Evolutionary conservation across 2,329 filamentous ascomycete genomes (phyloP).

Genomic region (Aspergillus pseudonomiae): DNA sequence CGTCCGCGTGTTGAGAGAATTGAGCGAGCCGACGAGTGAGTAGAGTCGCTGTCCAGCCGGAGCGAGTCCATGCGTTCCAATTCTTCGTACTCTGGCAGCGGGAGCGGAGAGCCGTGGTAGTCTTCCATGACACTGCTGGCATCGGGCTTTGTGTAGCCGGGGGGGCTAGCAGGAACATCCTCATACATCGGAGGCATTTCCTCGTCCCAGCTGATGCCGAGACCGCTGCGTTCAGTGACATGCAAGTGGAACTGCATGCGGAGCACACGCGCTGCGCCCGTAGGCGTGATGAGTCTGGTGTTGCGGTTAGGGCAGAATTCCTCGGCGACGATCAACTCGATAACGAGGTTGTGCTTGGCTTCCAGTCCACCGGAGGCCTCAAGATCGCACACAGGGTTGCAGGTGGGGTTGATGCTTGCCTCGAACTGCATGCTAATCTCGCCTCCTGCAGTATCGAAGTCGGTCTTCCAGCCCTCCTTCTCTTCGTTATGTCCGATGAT

Average conservation of each 20-base stretch:
- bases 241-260: constrained; percentile 86
- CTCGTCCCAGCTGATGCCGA: constrained; percentile 96
- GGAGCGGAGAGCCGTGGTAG: constrained; percentile 48
- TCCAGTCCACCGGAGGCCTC: constrained; percentile 74
- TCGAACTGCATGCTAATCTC: constrained; percentile 82
- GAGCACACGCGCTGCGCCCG: constrained; percentile 85
- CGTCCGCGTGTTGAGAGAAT: constrained; percentile 24
- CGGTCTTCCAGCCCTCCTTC: constrained; percentile 87
- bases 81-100: constrained; percentile 48
- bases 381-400: constrained; percentile 75
- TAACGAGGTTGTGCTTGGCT: constrained; percentile 80
- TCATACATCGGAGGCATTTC: constrained; percentile 93
- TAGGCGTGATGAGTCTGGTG: constrained; percentile 76
- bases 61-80: constrained; percentile 49
- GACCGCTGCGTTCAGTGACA: constrained; percentile 79
- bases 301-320: constrained; percentile 75
- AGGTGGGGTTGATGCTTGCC: constrained; percentile 61
- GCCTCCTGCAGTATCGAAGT: constrained; percentile 67
- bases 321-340: constrained; percentile 93
- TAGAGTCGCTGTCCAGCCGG: constrained; percentile 36
- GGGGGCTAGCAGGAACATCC: constrained; percentile 86
- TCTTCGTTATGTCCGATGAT: constrained; percentile 80
- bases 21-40: constrained; percentile 27
- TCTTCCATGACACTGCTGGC: constrained; percentile 49
- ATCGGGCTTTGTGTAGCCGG: constrained; percentile 60